A percentile compares a stretch with the other conserved stretches of the same genome.
phyloP scores from a whole-genome alignment of 768 basidiomycete genomes.

The Suillus paluster region DNA sequence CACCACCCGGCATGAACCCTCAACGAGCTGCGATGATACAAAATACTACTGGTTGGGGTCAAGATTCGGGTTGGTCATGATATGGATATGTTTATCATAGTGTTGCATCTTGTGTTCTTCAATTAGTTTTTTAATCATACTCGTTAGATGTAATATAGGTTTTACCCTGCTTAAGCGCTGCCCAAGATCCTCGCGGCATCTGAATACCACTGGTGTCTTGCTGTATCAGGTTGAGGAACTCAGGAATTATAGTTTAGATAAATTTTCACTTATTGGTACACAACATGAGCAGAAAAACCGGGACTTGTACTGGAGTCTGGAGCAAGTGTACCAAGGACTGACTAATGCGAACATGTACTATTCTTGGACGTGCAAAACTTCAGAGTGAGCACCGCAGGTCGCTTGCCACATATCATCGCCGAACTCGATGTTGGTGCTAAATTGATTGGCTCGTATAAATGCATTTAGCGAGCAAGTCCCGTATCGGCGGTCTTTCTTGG shows the following conservation, averaged over 20 bases:
- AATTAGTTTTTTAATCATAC: constrained; percentile 18
- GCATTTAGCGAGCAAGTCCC: constrained; percentile 38
- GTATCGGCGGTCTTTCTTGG: constrained; percentile 24
- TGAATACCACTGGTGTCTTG: no score
- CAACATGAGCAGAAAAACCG: background rate
- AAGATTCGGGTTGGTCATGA: constrained; percentile 36
- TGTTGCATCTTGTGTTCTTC: constrained; percentile 20
- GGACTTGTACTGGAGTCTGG: background rate
- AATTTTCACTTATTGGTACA: no score
- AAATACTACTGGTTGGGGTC: constrained; percentile 43
- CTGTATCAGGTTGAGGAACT: no score
- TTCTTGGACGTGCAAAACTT: background rate
- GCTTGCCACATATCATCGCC: constrained; percentile 38
- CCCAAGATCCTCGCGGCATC: no score
- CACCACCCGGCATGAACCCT: constrained; percentile 58
- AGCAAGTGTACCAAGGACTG: background rate
- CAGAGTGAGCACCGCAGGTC: constrained; percentile 29
- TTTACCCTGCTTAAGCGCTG: background rate
- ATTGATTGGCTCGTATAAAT: constrained; percentile 30
- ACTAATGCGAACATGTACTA: background rate
- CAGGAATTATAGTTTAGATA: no score
- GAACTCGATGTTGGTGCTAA: constrained; percentile 25
- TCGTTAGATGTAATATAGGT: constrained; percentile 27
- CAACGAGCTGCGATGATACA: constrained; percentile 71
- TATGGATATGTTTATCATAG: constrained; percentile 21